Evolutionary conservation across 2,329 filamentous ascomycete genomes (phyloP).

Genomic region (Fusarium sp.): DNA sequence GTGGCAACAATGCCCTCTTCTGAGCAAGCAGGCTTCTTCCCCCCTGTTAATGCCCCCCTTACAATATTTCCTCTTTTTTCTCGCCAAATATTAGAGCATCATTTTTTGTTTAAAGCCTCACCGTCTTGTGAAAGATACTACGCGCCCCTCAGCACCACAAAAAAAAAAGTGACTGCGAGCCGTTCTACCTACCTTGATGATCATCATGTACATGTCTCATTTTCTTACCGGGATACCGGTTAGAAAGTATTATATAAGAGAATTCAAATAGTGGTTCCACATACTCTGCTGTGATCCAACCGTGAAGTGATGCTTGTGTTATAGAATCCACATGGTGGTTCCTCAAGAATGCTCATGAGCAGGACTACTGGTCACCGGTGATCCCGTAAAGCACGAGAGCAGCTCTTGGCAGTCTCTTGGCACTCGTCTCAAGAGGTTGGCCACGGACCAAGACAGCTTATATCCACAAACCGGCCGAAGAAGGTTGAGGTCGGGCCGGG

Average conservation of each 20-base stretch:
- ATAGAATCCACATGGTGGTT: slow-evolving; percentile 16
- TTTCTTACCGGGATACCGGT: slow-evolving; percentile 16
- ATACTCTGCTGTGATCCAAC: slow-evolving; percentile 20
- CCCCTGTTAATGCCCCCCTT: slow-evolving; percentile 12
- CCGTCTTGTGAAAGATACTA: slow-evolving; percentile 30
- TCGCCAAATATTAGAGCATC: slow-evolving; percentile 22
- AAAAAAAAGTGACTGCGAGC: slow-evolving; percentile 25
- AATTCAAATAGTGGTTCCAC: slow-evolving; percentile 44
- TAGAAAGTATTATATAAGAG: slow-evolving; percentile 47
- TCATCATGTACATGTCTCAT: slow-evolving; percentile 43
- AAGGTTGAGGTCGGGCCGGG: neutral
- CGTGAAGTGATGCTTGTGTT: slow-evolving; percentile 19
- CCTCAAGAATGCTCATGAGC: neutral
- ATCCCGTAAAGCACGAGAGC: slow-evolving; percentile 27
- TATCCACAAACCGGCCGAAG: slow-evolving; percentile 38
- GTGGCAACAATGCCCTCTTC: slow-evolving; percentile 52
- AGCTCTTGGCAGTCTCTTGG: slow-evolving; percentile 21
- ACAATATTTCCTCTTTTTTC: slow-evolving; percentile 30
- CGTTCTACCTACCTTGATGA: slow-evolving; percentile 21
- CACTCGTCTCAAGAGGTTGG: slow-evolving; percentile 25
- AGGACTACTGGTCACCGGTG: slow-evolving; percentile 26
- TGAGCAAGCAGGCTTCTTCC: slow-evolving; percentile 36
- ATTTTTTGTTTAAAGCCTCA: slow-evolving; percentile 10
- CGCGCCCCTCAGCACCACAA: slow-evolving; percentile 9
- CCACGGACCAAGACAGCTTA: slow-evolving; percentile 3